Base-by-base conservation (phyloP, 2,329 filamentous ascomycete species). In the Colletotrichum tanaceti region DNA sequence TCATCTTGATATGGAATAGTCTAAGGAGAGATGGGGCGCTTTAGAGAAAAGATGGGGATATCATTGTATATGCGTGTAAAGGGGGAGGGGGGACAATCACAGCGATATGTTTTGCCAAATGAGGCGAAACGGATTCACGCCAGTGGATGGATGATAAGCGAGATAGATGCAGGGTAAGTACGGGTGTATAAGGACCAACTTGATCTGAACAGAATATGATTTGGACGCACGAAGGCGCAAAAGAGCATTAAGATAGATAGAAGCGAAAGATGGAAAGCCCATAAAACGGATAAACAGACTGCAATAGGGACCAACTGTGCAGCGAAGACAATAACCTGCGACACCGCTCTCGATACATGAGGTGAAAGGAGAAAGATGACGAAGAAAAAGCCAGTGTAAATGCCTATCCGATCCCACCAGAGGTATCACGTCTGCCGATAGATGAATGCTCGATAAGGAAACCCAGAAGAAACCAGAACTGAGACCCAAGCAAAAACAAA, bases 391-490 rank as follows among this genome's bases (percentile, higher is more conserved):
- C 54, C 62, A 35, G 67, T 68, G 70, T 68, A 72, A 62, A 71
- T 70, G 70, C 70, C 64, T 20, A 54, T 57, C 70, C 70, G 39
- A 49, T 46, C 32, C 68, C 70, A 44, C 55, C 60, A 61, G 49
- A 71, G 70, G 70, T 71, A 71, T 71, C 70, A 69, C 44, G 57
- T 58, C 63, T 62, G 60, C 65, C 67, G 22, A 39, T 71, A 50
- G 57, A 71, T 49, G 35, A 64, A 68, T 73, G 73, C 68, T 63
- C 73, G 59, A 44, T 74, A 70, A 72, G 62, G 63, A 65, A 66
- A 64, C 58, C 32, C 44, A 65, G 49, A 63, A 55, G 16, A 59
- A 64, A 35, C 32, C 58, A 57, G 52, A 58, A 65, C 7, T 54
- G 59, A 46, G 63, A 46, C 66, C 32, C 24, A 44, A 50, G 32